Percentiles rank a stretch among this genome's conserved stretches.
Evolutionary conservation across 1,284 basidiomycete species (phyloP).

Genomic region (Pseudozyma tsukubaensis): DNA sequence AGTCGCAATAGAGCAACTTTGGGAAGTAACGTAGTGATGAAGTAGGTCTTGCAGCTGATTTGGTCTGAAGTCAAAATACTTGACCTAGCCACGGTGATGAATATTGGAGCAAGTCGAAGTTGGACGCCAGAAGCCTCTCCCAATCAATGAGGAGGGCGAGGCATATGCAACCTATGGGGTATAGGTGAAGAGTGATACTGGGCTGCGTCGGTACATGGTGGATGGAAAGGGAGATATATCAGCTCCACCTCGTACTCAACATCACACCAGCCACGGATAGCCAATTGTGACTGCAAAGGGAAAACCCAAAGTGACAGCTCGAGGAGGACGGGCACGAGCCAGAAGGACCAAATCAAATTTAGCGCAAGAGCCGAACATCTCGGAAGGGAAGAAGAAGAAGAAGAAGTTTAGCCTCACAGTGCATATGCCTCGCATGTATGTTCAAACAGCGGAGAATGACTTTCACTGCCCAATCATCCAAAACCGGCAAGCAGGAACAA

Average conservation of each 20-base stretch:
- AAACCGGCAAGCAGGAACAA: too few relatives aligned
- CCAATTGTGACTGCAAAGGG: background rate
- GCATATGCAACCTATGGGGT: background rate
- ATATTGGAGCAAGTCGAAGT: background rate
- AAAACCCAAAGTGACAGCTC: too few relatives aligned
- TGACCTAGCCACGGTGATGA: too few relatives aligned
- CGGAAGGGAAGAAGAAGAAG: too few relatives aligned
- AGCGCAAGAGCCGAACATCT: too few relatives aligned
- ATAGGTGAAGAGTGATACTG: background rate
- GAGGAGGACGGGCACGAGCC: too few relatives aligned
- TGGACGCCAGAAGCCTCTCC: background rate
- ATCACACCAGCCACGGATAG: background rate
- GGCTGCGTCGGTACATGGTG: background rate
- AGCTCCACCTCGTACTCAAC: background rate
- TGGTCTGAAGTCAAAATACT: background rate
- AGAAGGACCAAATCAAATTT: too few relatives aligned
- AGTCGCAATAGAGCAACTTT: too few relatives aligned
- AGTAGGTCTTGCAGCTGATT: background rate
- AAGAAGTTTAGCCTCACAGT: too few relatives aligned
- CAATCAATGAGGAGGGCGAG: background rate
- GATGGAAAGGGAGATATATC: background rate
- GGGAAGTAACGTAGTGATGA: background rate
- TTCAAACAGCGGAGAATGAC: too few relatives aligned
- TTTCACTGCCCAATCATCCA: too few relatives aligned
- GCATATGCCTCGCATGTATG: too few relatives aligned